Evolutionary conservation across 116 monocot genomes (phyloP).

Genomic region (Cymodocea nodosa): DNA sequence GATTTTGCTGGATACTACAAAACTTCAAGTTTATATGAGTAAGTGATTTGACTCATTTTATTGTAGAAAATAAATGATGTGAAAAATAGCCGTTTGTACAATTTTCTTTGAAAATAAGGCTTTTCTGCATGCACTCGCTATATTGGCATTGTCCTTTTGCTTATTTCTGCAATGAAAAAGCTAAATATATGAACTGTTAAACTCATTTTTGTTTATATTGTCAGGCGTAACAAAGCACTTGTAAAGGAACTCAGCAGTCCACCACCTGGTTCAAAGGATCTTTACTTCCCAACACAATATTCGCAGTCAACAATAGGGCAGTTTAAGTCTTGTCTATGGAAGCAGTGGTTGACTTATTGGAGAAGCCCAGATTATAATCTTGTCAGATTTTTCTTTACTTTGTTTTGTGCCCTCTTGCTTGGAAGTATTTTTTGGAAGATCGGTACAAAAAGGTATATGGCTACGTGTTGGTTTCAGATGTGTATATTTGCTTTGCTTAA

Average conservation of each 20-base stretch:
- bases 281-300: constrained; percentile 37
- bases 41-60: constrained; percentile 9
- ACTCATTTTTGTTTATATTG: not conserved
- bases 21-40: constrained; percentile 38
- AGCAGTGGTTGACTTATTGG: constrained; percentile 57
- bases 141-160: too few species aligned
- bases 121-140: too few species aligned
- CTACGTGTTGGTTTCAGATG: too few species aligned
- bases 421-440: constrained; percentile 65
- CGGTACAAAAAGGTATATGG: constrained; percentile 21
- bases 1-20: constrained; percentile 62
- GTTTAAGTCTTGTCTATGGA: constrained; percentile 49
- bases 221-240: constrained; percentile 23
- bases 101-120: too few species aligned
- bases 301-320: constrained; percentile 27
- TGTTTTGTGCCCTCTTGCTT: constrained; percentile 29
- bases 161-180: not conserved
- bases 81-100: too few species aligned
- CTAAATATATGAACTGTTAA: not conserved
- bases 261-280: constrained; percentile 18
- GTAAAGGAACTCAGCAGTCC: constrained; percentile 26
- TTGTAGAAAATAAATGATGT: not conserved
- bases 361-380: constrained; percentile 55
- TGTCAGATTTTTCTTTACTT: constrained; percentile 38
- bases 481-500: not conserved